Conservation (phyloP, 352 stramenopile species). For the Globisporangium radiosum region DNA sequence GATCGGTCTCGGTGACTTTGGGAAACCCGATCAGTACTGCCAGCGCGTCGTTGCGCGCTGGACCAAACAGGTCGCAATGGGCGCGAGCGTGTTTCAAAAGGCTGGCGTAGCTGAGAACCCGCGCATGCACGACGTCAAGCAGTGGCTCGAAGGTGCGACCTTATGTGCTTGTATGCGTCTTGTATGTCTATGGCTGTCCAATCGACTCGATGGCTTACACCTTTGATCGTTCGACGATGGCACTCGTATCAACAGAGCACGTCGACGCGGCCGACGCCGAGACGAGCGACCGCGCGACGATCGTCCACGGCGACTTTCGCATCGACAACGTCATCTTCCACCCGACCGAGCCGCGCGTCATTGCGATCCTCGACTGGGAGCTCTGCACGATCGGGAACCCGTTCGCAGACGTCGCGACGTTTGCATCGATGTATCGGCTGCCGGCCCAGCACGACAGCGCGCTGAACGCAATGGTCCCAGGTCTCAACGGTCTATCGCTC, state of each 20-base stretch:
- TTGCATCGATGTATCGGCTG: constrained; percentile 48
- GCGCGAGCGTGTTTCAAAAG: constrained; percentile 37
- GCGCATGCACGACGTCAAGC: constrained; percentile 36
- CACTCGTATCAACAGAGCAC: constrained; percentile 4
- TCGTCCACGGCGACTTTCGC: constrained; percentile 86
- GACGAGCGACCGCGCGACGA: constrained; percentile 24
- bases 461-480: constrained; percentile 49
- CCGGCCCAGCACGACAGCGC: constrained; percentile 21
- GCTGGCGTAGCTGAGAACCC: constrained; percentile 50
- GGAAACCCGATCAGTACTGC: constrained; percentile 60
- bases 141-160: constrained; percentile 42
- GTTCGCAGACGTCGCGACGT: constrained; percentile 71
- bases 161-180: background rate
- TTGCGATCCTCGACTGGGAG: constrained; percentile 87
- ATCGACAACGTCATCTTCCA: constrained; percentile 87
- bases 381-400: constrained; percentile 83
- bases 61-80: constrained; percentile 61
- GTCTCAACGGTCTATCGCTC: constrained; percentile 32
- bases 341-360: constrained; percentile 69
- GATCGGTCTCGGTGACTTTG: constrained; percentile 52
- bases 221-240: background rate
- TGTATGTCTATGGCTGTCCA: background rate
- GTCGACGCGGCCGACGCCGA: constrained; percentile 45
- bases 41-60: constrained; percentile 65
- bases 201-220: background rate